Evolutionary conservation across 139 green algal species (phyloP).

Genomic region (Zygnema cylindricum): DNA sequence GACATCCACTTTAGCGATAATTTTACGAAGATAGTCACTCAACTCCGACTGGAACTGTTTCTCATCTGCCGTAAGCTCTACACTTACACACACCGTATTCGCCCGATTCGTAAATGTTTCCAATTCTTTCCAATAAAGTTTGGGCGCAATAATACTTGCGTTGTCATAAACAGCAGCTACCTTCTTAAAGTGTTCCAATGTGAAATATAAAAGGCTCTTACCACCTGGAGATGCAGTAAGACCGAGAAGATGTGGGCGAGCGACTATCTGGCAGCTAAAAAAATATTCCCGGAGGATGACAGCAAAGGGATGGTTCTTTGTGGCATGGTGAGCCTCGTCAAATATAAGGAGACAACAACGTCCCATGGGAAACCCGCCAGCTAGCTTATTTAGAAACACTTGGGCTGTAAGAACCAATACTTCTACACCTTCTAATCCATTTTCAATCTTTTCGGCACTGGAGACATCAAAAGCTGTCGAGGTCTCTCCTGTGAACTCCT

Average conservation of each 20-base stretch:
- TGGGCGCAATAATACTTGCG: not conserved
- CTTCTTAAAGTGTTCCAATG: not conserved
- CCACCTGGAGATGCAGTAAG: not conserved
- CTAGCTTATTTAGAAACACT: not conserved
- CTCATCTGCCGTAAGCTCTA: constrained; percentile 2
- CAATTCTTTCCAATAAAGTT: not conserved
- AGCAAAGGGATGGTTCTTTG: not conserved
- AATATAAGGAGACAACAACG: not conserved
- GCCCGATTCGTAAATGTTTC: not conserved
- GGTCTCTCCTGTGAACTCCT: constrained; percentile 1
- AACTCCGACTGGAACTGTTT: not conserved
- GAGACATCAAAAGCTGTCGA: not conserved
- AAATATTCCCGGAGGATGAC: not conserved
- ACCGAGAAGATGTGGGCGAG: not conserved
- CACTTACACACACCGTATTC: not conserved
- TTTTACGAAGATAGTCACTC: not conserved
- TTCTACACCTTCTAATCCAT: not conserved
- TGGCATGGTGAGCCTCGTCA: not conserved
- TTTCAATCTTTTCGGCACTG: not conserved
- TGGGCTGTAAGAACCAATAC: not conserved
- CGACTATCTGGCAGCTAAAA: not conserved
- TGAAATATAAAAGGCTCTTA: not conserved
- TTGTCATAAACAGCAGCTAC: not conserved
- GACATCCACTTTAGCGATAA: too few relatives aligned
- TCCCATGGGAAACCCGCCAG: not conserved